Evolutionary conservation across 2,329 filamentous ascomycete species (phyloP).

Genomic region (Fusarium pseudocircinatum): DNA sequence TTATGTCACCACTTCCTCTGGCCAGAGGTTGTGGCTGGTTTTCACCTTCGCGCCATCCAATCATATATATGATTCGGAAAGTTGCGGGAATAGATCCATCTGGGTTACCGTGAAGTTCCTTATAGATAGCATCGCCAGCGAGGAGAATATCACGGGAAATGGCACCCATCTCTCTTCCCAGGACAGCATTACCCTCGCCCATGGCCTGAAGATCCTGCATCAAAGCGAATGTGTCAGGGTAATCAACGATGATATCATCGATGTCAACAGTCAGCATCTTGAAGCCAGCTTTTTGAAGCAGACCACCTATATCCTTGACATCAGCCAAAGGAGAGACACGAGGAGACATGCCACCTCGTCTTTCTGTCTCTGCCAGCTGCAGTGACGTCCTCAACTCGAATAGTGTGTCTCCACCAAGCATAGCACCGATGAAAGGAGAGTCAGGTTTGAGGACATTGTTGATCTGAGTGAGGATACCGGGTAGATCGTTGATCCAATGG

Average conservation of each 20-base stretch:
- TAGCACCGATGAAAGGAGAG: slow-evolving; percentile 90
- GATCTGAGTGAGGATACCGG: slow-evolving; percentile 83
- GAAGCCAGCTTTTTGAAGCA: slow-evolving; percentile 89
- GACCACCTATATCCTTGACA: slow-evolving; percentile 87
- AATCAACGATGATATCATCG: slow-evolving; percentile 96
- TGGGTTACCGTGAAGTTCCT: slow-evolving; percentile 83
- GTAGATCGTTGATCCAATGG: slow-evolving; percentile 98
- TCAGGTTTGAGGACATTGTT: slow-evolving; percentile 91
- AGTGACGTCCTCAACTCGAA: slow-evolving; percentile 93
- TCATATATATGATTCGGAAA: slow-evolving; percentile 97
- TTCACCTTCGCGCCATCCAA: slow-evolving; percentile 91
- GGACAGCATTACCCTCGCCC: slow-evolving; percentile 91
- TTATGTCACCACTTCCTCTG: slow-evolving; percentile 86
- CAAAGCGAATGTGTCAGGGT: slow-evolving; percentile 86
- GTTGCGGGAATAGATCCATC: slow-evolving; percentile 85
- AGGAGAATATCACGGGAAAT: slow-evolving; percentile 85
- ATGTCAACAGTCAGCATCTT: slow-evolving; percentile 96
- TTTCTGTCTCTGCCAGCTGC: slow-evolving; percentile 90
- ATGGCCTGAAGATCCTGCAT: slow-evolving; percentile 96
- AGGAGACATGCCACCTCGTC: slow-evolving; percentile 89
- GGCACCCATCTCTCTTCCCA: slow-evolving; percentile 82
- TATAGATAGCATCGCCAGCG: slow-evolving; percentile 89
- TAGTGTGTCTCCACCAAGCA: slow-evolving; percentile 94
- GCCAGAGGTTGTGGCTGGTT: slow-evolving; percentile 82
- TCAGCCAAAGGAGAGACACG: slow-evolving; percentile 93